Percentiles rank a stretch among this genome's conserved stretches.
phyloP scores from a whole-genome alignment of 192 early-diverging fungal species.

The Gorgonomyces haynaldii region DNA sequence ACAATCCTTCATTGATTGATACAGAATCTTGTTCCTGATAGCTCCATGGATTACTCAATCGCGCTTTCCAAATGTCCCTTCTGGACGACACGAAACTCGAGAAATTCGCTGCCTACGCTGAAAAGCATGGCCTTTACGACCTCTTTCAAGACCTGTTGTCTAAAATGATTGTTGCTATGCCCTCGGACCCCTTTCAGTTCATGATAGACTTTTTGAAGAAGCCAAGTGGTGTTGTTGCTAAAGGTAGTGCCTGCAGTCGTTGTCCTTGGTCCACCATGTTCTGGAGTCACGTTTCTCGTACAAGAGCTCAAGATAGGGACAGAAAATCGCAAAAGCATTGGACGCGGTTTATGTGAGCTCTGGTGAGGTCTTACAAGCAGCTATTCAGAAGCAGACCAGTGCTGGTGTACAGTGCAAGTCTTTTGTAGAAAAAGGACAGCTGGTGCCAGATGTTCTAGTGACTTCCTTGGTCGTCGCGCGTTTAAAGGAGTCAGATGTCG shows the following conservation, averaged over 20 bases:
- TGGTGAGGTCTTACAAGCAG: constrained; percentile 20
- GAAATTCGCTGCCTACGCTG: constrained; percentile 35
- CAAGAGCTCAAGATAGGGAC: constrained; percentile 4
- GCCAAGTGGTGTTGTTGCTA: not conserved
- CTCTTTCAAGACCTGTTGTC: constrained; percentile 30
- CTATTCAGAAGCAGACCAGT: constrained; percentile 32
- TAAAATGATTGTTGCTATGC: constrained; percentile 27
- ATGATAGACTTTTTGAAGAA: constrained; percentile 36
- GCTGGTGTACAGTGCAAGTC: constrained; percentile 35
- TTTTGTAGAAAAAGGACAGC: constrained; percentile 33
- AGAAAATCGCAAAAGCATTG: constrained; percentile 19
- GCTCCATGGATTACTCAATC: too few species aligned
- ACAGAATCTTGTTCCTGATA: too few species aligned
- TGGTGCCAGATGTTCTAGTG: constrained; percentile 44
- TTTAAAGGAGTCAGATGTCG: constrained; percentile 33
- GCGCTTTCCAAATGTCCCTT: too few species aligned
- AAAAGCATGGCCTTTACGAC: constrained; percentile 41
- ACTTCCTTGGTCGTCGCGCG: constrained; percentile 27
- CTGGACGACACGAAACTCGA: too few species aligned
- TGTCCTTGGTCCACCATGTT: constrained; percentile 16
- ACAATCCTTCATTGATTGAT: too few species aligned
- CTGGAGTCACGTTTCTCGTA: constrained; percentile 16
- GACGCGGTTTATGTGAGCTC: constrained; percentile 31
- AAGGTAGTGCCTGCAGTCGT: not conserved
- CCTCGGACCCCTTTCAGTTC: constrained; percentile 33